Evolutionary conservation across 73 alveolate species (phyloP), one percentile per base, ranked within the genome.

Genomic region (Urostyla sp.): DNA sequence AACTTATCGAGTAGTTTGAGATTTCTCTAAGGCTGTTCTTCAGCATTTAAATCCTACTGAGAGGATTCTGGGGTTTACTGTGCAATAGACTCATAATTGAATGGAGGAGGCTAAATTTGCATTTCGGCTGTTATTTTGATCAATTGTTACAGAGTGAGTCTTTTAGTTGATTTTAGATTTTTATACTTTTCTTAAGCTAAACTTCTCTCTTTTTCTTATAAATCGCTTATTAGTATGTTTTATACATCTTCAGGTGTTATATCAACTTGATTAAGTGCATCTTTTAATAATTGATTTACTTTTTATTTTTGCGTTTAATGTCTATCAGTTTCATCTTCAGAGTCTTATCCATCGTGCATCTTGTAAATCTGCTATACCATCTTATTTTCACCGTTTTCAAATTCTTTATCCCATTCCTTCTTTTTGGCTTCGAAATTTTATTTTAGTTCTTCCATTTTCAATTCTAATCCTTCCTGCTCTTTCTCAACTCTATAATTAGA

Each of bases 201-300:
- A 26, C 34, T 45, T 26, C 40, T 45, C 32, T 73, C 18, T 34
- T 51, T 73, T 18, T 73, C 85, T 8, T 49, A 73, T 5, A n/a
- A 5, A 16, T 73, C 85, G 24, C 54, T 73, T n/a, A 50, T n/a
- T 2, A 73, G 51, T 2, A 73, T 73, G 44, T 73, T 73, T n/a
- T 51, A 34, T 21, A 73, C 37, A 34, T 73, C 85, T 26, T 73
- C 85, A n/a, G 85, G 74, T 0, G 74, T 49, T n/a, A 35, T 60
- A 7, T 73, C 74, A 3, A 11, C 60, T 6, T 49, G 10, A 16
- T 49, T 26, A 16, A 49, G 60, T 6, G 28, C 16, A 4, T 49
- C 60, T 4, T 49, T 49, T 16, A 49, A 32, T 16, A 13, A 4
- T 18, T 49, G 60, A 49, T 49, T 16, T 13, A 7, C 7, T 49